Evolutionary conservation across 352 stramenopile genomes (phyloP), one percentile per base, ranked within the genome.

Genomic region (Phytophthora megakarya): DNA sequence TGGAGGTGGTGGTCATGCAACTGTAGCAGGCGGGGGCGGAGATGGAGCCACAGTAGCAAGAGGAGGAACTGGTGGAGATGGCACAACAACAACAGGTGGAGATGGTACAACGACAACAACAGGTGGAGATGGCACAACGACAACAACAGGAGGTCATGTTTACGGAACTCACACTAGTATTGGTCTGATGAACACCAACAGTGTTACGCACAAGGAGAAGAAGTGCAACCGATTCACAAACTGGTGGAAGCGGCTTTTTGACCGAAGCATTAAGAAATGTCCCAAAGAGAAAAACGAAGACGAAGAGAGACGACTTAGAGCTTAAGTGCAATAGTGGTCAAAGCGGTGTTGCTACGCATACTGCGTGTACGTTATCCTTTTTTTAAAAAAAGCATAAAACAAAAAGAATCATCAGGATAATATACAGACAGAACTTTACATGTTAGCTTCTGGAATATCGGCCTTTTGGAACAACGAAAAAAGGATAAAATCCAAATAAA

Each of bases 211-310:
- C 26, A 19, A 48, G 22, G 13, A 50, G n/a, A 50, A 49, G 25
- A 49, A 50, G 19, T 59, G 51, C 38, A 59, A 59, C 40, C 51
- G 51, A 6, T 59, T 59, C 13, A 42, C 25, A 18, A 59, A 57
- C 49, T 57, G 49, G 49, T 46, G 15, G 2, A 47, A 46, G 23
- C 40, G 35, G 22, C 35, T 57, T 16, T 57, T 57, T 32, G 35
- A 37, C 22, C 19, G 9, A 12, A 37, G 28, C 7, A 42, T 25
- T 11, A 47, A 57, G 15, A 57, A 57, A 35, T 57, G 35, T 15
- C 49, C 49, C 1, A 57, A 57, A 16, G n/a, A n/a, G 26, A 32
- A 32, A 0, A 38, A 57, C 16, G 26, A 42, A 5, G 51, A 59
- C 6, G n/a, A 48, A 16, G 23, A 42, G 2, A 23, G 13, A 6